Evolutionary conservation across 2,329 filamentous ascomycete species (phyloP).

Genomic region (Fusarium nelsonii): DNA sequence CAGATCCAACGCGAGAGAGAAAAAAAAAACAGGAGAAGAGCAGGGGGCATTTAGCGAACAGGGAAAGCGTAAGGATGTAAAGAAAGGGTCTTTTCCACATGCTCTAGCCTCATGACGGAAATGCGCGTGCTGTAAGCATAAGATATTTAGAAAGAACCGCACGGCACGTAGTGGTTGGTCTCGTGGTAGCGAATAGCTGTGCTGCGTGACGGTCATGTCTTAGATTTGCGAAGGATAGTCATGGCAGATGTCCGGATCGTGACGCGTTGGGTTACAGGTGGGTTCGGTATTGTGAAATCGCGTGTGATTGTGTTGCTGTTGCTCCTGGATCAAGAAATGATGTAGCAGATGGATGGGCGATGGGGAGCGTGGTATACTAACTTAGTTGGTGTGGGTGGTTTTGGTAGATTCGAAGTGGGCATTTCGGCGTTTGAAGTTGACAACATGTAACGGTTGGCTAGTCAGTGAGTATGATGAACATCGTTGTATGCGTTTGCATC

Average conservation of each 20-base stretch:
- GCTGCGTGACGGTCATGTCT: conserved; percentile 47
- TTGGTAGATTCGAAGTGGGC: conserved; percentile 24
- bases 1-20: conserved; percentile 29
- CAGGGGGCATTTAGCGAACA: conserved; percentile 8
- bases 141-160: conserved; percentile 24
- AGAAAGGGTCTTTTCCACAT: conserved; percentile 29
- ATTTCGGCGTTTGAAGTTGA: conserved; percentile 24
- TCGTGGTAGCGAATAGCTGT: conserved; percentile 42
- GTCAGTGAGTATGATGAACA: conserved; percentile 9
- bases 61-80: neutral
- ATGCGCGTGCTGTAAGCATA: conserved; percentile 41
- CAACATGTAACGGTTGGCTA: conserved; percentile 17
- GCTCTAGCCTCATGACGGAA: conserved; percentile 38
- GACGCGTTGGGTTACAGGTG: conserved; percentile 33
- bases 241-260: conserved; percentile 34
- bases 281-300: conserved; percentile 29
- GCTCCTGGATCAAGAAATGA: conserved; percentile 34
- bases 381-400: conserved; percentile 38
- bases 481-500: conserved; percentile 1
- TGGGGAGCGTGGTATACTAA: conserved; percentile 18
- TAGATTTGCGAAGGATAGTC: conserved; percentile 39
- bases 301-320: conserved; percentile 30
- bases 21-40: neutral
- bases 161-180: conserved; percentile 40
- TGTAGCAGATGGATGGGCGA: conserved; percentile 41